Evolutionary conservation across 2,329 filamentous ascomycete genomes (phyloP).

Genomic region (Exophiala xenobiotica): DNA sequence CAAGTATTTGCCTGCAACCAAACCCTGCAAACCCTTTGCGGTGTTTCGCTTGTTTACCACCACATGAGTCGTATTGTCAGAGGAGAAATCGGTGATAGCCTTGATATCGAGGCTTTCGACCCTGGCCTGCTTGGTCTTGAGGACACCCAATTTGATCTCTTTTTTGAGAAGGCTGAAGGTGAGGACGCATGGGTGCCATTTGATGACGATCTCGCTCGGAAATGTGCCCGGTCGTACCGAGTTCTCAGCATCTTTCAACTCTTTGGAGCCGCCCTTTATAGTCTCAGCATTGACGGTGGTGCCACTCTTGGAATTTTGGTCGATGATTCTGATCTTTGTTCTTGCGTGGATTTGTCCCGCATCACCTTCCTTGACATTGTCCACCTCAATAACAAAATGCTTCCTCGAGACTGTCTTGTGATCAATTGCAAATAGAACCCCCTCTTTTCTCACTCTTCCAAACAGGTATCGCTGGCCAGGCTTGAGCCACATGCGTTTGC

Average conservation of each 20-base stretch:
- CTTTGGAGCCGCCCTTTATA: constrained; percentile 57
- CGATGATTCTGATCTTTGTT: constrained; percentile 71
- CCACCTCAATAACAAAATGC: constrained; percentile 77
- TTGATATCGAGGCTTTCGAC: constrained; percentile 90
- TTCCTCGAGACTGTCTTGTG: constrained; percentile 84
- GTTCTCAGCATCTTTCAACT: constrained; percentile 59
- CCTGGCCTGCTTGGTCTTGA: constrained; percentile 60
- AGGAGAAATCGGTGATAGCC: constrained; percentile 69
- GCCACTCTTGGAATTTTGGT: constrained; percentile 80
- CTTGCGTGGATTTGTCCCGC: constrained; percentile 64
- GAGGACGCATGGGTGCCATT: constrained; percentile 77
- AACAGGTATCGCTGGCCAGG: constrained; percentile 84
- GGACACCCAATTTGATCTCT: constrained; percentile 65
- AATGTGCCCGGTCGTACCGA: constrained; percentile 72
- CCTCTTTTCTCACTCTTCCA: constrained; percentile 68
- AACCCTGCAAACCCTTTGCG: constrained; percentile 77
- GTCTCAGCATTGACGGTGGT: constrained; percentile 73
- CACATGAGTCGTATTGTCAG: constrained; percentile 76
- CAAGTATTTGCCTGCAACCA: constrained; percentile 77
- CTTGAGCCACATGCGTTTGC: constrained; percentile 76
- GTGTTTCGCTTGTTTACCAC: constrained; percentile 89
- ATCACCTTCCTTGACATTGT: constrained; percentile 62
- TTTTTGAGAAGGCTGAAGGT: constrained; percentile 75
- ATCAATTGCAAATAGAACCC: constrained; percentile 69
- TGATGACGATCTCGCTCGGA: constrained; percentile 60